phyloP scores from a whole-genome alignment of 164 flowering plant species.

The Umbellularia californica region DNA sequence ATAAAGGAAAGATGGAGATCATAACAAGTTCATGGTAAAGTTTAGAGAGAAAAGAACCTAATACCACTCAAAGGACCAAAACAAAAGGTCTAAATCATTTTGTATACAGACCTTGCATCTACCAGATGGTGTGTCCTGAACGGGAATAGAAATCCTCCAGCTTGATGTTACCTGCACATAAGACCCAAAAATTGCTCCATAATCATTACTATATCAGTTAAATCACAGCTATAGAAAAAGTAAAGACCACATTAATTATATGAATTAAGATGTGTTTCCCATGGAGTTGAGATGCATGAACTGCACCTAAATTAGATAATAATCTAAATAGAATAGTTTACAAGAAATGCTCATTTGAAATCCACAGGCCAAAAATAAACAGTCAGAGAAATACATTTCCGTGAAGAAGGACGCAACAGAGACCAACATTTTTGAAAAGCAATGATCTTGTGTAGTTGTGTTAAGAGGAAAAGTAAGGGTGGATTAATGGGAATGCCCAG shows the following conservation, averaged over 20 bases:
- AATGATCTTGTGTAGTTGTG: no score
- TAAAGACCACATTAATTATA: not conserved
- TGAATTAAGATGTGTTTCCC: not conserved
- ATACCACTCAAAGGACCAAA: not conserved
- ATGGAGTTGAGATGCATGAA: not conserved
- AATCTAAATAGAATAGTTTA: no score
- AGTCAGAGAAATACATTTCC: no score
- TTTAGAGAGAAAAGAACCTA: not conserved
- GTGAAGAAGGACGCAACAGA: no score
- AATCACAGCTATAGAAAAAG: not conserved
- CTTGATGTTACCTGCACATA: constrained; percentile 43
- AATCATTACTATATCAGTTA: not conserved
- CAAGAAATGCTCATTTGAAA: no score
- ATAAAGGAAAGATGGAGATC: not conserved
- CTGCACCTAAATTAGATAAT: no score
- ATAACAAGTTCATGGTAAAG: not conserved
- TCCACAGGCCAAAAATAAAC: no score
- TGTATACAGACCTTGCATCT: constrained; percentile 46
- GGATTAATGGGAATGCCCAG: not conserved
- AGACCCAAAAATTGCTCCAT: not conserved
- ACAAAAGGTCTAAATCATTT: not conserved
- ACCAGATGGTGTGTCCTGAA: constrained; percentile 21
- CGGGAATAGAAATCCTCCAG: constrained; percentile 31
- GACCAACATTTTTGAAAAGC: no score
- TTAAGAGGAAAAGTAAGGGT: not conserved